Base-by-base conservation (phyloP, 495 filamentous ascomycete species). In the Penicillium pancosmium region DNA sequence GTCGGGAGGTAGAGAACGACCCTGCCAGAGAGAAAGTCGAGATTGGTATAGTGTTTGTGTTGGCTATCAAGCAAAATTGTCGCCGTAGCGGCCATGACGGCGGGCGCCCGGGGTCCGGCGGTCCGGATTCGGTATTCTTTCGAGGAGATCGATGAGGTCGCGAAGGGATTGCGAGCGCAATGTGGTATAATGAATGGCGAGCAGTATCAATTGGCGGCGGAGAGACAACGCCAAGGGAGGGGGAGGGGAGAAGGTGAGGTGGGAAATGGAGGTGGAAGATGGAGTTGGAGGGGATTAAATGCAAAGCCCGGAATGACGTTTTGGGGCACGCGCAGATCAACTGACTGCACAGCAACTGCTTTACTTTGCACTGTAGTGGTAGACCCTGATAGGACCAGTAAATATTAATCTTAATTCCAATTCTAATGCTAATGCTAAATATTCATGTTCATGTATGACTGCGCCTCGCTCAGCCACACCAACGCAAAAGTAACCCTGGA, bases 11-110 rank as follows among this genome's bases (percentile, higher is more conserved):
- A 71, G 50, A 98, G 73, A 12, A 92, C 68, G 19, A 96, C 83
- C 51, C 73, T 83, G 21, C 88, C 88, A 2, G 80, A 82, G 27
- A 98, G 82, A 58, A 86, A 77, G 72, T 98, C 94, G 54, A 96
- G 83, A 66, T 97, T 97, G 56, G 94, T 97, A 73, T 89, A 96
- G 74, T 89, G 87, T 50, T 82, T 77, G 59, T 88, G 87, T 23
- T 80, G 84, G 49, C 86, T 84, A 61, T 96, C 91, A 57, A 97
- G 82, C 56, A 85, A 73, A 70, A 97, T 86, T 53, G 83, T 82
- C 61, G 92, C 54, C 35, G 55, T 36, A 41, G 52, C 89, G 35
- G 88, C 88, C 91, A 96, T 96, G 63, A 71, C 65, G 76, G 58
- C 64, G 60, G 57, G 59, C 56, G 63, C 68, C 58, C 52, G 58